phyloP scores from a whole-genome alignment of 1,139 yeast species.

The Taiozyma sp. region DNA sequence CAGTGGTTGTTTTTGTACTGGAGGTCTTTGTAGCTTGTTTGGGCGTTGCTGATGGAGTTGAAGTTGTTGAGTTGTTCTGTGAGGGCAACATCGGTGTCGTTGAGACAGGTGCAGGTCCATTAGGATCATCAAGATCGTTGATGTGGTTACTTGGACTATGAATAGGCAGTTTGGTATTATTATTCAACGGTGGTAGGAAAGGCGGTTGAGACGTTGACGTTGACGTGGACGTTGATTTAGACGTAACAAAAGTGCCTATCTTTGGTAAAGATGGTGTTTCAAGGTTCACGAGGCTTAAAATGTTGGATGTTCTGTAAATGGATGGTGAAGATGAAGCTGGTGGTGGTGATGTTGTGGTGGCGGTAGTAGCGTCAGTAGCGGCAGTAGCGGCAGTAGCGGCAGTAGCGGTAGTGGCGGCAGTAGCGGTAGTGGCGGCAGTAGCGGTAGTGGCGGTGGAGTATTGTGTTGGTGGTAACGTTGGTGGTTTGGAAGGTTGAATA shows the following conservation, averaged over 20 bases:
- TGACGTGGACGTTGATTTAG: not conserved
- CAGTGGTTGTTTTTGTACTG: not conserved
- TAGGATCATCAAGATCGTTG: not conserved
- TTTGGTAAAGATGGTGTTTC: conserved; percentile 1
- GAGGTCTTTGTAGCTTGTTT: conserved; percentile 3
- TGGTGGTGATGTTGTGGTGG: not conserved
- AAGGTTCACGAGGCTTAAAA: conserved; percentile 7
- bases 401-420: not conserved
- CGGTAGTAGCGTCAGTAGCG: not conserved
- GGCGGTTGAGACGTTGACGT: not conserved
- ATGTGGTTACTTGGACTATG: not conserved
- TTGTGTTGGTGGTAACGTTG: not conserved
- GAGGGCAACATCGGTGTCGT: not conserved
- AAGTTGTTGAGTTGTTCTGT: not conserved
- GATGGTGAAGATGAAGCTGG: not conserved
- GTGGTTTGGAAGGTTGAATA: not conserved
- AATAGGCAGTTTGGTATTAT: not conserved
- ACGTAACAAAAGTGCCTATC: not conserved
- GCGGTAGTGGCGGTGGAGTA: not conserved
- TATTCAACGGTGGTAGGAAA: not conserved
- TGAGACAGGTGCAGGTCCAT: not conserved
- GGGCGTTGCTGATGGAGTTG: not conserved
- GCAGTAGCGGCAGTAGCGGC: not conserved
- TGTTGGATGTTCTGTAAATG: conserved; percentile 4
- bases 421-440: not conserved